A percentile compares a stretch with the other conserved stretches of the same genome.
These are phyloP conservation scores for Schizonepeta tenuifolia DNA, from an alignment of 257 asterid species.

Conservation along the genomic window DNA sequence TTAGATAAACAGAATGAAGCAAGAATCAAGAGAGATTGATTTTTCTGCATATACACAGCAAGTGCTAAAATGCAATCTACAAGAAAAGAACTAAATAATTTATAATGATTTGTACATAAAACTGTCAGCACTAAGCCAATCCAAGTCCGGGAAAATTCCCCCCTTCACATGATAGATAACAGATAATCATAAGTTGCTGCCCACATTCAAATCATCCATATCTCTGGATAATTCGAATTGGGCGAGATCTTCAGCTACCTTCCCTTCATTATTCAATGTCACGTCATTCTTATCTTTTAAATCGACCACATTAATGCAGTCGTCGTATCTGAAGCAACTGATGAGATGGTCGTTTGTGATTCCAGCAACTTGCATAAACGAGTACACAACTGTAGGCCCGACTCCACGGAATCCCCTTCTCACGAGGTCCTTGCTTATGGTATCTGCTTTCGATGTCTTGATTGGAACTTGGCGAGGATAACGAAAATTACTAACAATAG, in stretches of 20 bases:
- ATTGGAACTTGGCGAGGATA: conserved; percentile 92
- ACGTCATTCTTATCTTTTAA: conserved; percentile 44
- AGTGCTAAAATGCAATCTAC: conserved; percentile 33
- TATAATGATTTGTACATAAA: conserved; percentile 52
- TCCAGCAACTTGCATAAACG: conserved; percentile 95
- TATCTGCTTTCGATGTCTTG: conserved; percentile 87
- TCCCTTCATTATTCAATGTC: conserved; percentile 39
- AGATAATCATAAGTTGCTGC: conserved; percentile 30
- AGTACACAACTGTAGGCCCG: conserved; percentile 93
- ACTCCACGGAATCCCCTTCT: conserved; percentile 95
- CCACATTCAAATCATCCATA: conserved; percentile 57
- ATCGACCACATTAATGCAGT: conserved; percentile 55
- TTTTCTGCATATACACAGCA: conserved; percentile 26
- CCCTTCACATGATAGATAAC: conserved; percentile 41
- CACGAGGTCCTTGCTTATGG: conserved; percentile 89
- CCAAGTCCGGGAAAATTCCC: conserved; percentile 35
- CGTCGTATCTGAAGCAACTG: conserved; percentile 79
- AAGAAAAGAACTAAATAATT: conserved; percentile 36
- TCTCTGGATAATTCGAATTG: conserved; percentile 58
- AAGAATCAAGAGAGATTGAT: conserved; percentile 24
- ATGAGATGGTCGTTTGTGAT: conserved; percentile 90
- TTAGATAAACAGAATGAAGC: conserved; percentile 10
- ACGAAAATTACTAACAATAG: conserved; percentile 72
- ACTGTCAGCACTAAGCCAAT: conserved; percentile 33
- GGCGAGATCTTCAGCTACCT: conserved; percentile 45